A percentile compares a stretch with the other conserved stretches of the same genome.
Conservation (phyloP, 768 basidiomycete genomes). For the Candolleomyces eurysporus region DNA sequence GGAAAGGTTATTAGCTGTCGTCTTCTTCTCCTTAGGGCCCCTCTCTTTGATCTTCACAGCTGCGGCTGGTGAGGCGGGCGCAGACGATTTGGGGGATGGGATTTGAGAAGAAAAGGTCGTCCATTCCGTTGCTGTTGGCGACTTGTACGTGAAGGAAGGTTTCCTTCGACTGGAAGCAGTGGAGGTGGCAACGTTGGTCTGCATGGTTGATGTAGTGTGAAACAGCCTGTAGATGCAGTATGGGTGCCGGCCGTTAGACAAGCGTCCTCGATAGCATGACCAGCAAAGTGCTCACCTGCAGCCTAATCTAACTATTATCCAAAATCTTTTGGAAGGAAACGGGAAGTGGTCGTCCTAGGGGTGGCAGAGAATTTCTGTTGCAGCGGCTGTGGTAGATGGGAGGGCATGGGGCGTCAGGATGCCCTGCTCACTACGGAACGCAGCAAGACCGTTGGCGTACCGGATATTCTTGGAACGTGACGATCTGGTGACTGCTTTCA, state of each 20-base stretch:
- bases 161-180: constrained; percentile 45
- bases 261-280: neutral
- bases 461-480: neutral
- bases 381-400: neutral
- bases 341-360: neutral
- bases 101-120: constrained; percentile 14
- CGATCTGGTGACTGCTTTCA: neutral
- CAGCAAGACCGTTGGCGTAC: neutral
- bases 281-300: neutral
- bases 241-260: neutral
- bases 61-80: constrained; percentile 1
- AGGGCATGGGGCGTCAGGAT: neutral
- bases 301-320: neutral
- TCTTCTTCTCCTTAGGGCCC: constrained; percentile 12
- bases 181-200: neutral
- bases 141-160: constrained; percentile 56
- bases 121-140: constrained; percentile 41
- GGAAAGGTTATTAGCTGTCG: constrained; percentile 20
- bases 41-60: constrained; percentile 2
- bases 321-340: too few relatives aligned
- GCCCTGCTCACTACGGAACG: neutral
- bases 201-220: neutral
- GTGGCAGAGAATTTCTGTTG: neutral
- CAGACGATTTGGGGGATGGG: constrained; percentile 7
- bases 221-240: neutral